Base-by-base conservation (phyloP, 257 asterid genomes). In the Nicotiana undulata region DNA sequence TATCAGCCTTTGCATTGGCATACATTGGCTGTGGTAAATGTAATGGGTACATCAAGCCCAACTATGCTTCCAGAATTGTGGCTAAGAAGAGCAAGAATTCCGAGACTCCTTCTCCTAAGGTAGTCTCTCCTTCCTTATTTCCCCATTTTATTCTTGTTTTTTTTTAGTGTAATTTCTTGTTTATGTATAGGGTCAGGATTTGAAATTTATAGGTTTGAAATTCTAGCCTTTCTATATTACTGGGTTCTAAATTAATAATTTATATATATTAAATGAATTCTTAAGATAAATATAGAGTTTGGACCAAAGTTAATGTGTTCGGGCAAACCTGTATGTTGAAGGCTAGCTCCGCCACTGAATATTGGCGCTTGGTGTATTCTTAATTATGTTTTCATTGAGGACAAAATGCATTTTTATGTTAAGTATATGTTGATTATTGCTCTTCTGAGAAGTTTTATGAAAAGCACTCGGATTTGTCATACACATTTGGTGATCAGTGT, bases 1-100 rank as follows among this genome's bases (percentile, higher is more conserved):
- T 87, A 49, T 82, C 90, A 32, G 63, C 82, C 44, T 83, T 80
- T 72, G 72, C 86, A 82, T 83, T 87, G 64, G 58, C 91, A 34
- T 87, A 81, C 83, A 79, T 82, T 78, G 84, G 85, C 80, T 63
- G 66, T 61, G 67, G 17, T 64, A 63, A 67, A 55, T 52, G 59
- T 77, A 63, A 64, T 67, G 29, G 79, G 11, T 59, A 82, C 81
- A 68, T 80, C 83, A 76, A 34, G 10, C 40, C 78, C 49, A 28
- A 2, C 82, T 86, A 22, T 77, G 81, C 88, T 76, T 85, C 91
- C 88, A 85, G 56, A 83, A 86, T 93, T 80, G 86, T 90, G 49
- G 92, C 97, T 77, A 95, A 92, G 90, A 95, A 88, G 88, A 86
- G 87, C 65, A 89, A 88, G 81, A 84, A 86, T 68, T 82, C 94